phyloP scores from a whole-genome alignment of 106 monocot genomes.

The Phalaenopsis aphrodite region DNA sequence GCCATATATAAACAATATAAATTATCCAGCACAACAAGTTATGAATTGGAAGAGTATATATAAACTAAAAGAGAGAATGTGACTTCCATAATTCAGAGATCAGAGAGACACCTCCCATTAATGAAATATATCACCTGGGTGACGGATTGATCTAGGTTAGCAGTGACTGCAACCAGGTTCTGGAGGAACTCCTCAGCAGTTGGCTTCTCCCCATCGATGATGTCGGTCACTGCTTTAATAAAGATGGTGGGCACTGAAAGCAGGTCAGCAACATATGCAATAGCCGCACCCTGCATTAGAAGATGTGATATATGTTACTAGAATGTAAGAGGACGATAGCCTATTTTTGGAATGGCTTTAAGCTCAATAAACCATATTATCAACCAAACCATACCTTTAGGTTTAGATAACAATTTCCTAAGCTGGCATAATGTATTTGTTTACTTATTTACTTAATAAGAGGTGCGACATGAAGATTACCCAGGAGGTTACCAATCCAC shows the following conservation, averaged over 20 bases:
- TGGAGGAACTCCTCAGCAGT: conserved; percentile 84
- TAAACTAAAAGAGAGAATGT: no score
- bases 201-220: conserved; percentile 90
- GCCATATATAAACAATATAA: no score
- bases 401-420: neutral
- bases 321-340: neutral
- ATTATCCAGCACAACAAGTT: no score
- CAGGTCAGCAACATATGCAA: conserved; percentile 78
- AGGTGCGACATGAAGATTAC: no score
- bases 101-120: conserved; percentile 35
- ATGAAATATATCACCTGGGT: conserved; percentile 58
- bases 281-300: conserved; percentile 68
- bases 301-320: neutral
- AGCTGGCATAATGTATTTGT: neutral
- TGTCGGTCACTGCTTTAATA: conserved; percentile 90
- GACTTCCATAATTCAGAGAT: conserved; percentile 28
- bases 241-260: conserved; percentile 72
- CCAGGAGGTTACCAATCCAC: no score
- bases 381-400: neutral
- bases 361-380: neutral
- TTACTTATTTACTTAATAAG: no score
- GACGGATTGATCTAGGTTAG: conserved; percentile 57
- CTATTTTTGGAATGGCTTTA: no score
- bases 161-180: conserved; percentile 67
- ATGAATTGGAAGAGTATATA: no score